Base-by-base conservation (phyloP, 768 basidiomycete genomes). In the Lentinula edodes region DNA sequence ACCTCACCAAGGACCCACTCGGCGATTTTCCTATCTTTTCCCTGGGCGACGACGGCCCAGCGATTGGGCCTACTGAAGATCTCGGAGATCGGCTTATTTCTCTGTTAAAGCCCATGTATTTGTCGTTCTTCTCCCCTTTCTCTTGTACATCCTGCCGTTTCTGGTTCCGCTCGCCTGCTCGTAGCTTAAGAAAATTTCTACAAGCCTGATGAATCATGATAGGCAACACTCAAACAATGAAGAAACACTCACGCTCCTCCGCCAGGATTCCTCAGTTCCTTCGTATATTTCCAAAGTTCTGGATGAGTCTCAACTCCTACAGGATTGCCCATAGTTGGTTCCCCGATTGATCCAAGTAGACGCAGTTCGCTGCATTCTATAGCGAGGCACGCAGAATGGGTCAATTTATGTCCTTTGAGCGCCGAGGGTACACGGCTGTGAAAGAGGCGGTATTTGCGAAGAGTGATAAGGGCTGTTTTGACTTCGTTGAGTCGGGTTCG, bases 101-200 rank as follows among this genome's bases (percentile, higher is more conserved):
- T 36, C 16, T 52, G 16, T 6, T 20, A 50, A 10, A 23, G 9
- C 8, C 48, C 20, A 28, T 5, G 23, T 18, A 10, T 9, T 20
- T 41, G 38, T 6, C 53, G 13, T 39, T 55, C n/a, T 41, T 36
- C 38, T 55, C 39, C 3, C 15, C 53, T 35, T 39, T n/a, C 36
- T 12, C 38, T 41, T 39, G 13, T 18, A 5, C 20, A 20, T 16
- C 12, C 36, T 13, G 39, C 7, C 53, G 16, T 55, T 20, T 18
- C 20, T 48, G 18, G 7, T 20, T 7, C 39, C 41, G n/a, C 32
- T 56, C 41, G 2, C 43, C n/a, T 15, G 55, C 55, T 12, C 55
- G 55, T 43, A 56, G 20, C 32, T 56, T 56, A 18, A 56, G 55
- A 28, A 56, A 56, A 34, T 56, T 56, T 8, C 55, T 56, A 56